Base-by-base conservation (phyloP, 2,329 filamentous ascomycete genomes). In the Ophiostoma himal-ulmi region DNA sequence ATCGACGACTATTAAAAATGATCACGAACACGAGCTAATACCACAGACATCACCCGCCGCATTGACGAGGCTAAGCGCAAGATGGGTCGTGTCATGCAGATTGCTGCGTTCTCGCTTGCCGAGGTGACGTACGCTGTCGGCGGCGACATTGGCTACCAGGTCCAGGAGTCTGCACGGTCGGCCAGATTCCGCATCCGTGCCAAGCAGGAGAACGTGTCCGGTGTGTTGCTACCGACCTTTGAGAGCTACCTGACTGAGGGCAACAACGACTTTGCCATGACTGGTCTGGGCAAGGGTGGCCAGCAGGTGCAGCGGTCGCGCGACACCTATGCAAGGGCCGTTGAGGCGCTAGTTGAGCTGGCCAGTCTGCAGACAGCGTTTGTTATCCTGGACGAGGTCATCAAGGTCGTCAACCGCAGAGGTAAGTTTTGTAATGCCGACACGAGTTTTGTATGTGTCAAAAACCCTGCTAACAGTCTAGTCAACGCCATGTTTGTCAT, bases 21-120 rank as follows among this genome's bases (percentile, higher is more conserved):
- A 30, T 30, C 2, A 30, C 30, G 30, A 2, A 54, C 36, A 20
- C 14, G 5, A 22, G 5, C 54, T 44, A 11, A 66, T 13, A 69
- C 30, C 26, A 75, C 79, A 92, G 95, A 99, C 77, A 99, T 99
- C 77, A 97, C 95, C 68, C 89, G 89, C 79, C 91, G 95, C 78
- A 99, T 99, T 81, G 94, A 99, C 83, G 95, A 99, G 81, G 95
- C 95, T 60, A 99, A 99, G 82, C 91, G 94, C 76, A 99, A 99
- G 84, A 99, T 99, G 94, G 95, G 95, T 71, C 88, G 94, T 44
- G 95, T 99, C 52, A 99, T 99, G 95, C 94, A 98, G 81, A 96
- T 99, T 77, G 95, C 95, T 57, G 94, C 95, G 65, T 98, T 99
- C 82, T 98, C 94, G 62, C 86, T 99, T 22, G 95, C 95, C 72